These are phyloP conservation scores for Beauveria sp. DNA, from an alignment of 2,329 filamentous ascomycete genomes.

Conservation along the genomic window DNA sequence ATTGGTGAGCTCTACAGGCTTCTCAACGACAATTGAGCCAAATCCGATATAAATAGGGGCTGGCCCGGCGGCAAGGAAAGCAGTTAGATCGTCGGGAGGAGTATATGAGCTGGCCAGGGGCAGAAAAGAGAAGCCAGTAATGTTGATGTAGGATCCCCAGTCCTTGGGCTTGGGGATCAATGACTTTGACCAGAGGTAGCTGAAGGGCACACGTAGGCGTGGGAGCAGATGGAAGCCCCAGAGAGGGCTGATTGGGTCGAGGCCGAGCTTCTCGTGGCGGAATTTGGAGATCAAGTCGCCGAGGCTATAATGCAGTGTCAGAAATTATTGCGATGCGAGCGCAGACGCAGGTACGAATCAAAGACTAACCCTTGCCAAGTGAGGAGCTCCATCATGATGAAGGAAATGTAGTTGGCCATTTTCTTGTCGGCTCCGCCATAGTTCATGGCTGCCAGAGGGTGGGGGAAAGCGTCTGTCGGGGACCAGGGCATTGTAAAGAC, in stretches of 20 bases:
- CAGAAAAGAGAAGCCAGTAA: slow-evolving; percentile 57
- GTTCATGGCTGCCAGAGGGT: slow-evolving; percentile 56
- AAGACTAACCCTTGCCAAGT: slow-evolving; percentile 61
- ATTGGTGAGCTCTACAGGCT: slow-evolving; percentile 48
- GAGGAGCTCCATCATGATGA: slow-evolving; percentile 62
- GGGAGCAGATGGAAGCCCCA: slow-evolving; percentile 59
- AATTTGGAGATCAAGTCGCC: slow-evolving; percentile 68
- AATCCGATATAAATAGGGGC: slow-evolving; percentile 32
- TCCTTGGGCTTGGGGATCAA: slow-evolving; percentile 59
- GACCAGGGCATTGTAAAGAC: slow-evolving; percentile 64
- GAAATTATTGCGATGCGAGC: background rate
- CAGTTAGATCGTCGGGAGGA: slow-evolving; percentile 43
- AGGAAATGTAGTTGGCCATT: slow-evolving; percentile 60
- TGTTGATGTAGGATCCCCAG: slow-evolving; percentile 51
- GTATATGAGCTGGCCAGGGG: slow-evolving; percentile 43
- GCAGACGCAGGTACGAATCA: background rate
- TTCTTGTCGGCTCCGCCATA: slow-evolving; percentile 51
- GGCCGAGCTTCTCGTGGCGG: slow-evolving; percentile 49
- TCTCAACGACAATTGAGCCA: slow-evolving; percentile 16
- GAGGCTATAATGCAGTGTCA: slow-evolving; percentile 25
- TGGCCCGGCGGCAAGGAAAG: slow-evolving; percentile 48
- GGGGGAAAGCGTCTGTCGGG: slow-evolving; percentile 60
- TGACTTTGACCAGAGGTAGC: slow-evolving; percentile 63
- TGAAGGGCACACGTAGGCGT: slow-evolving; percentile 56
- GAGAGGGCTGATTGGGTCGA: slow-evolving; percentile 58